These are phyloP conservation scores for Taphrina betulina DNA, from an alignment of 1,139 yeast species.

Conservation along the genomic window DNA sequence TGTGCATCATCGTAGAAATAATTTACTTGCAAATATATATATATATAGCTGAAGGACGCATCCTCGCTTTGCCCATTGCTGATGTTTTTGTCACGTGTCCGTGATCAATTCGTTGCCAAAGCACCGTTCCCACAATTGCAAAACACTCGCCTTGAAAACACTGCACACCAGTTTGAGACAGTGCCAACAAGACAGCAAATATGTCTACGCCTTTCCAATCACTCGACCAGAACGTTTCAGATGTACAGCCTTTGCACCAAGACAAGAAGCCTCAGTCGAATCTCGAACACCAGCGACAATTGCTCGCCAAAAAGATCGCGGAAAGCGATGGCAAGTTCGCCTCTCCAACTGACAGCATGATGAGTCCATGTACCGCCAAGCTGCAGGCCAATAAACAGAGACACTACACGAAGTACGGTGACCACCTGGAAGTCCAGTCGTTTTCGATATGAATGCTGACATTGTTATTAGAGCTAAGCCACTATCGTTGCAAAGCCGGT, in stretches of 20 bases:
- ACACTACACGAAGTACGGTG: conserved; percentile 44
- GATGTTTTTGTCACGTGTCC: no score
- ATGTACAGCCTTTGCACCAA: conserved; percentile 35
- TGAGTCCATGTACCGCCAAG: conserved; percentile 61
- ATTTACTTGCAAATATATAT: no score
- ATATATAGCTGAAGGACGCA: no score
- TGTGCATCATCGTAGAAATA: no score
- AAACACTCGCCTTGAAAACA: no score
- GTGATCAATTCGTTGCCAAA: no score
- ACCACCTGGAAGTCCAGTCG: background rate
- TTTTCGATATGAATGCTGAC: background rate
- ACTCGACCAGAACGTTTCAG: conserved; percentile 1
- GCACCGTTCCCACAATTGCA: no score
- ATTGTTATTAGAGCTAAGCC: conserved; percentile 22
- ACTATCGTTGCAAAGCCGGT: conserved; percentile 25
- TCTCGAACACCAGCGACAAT: conserved; percentile 33
- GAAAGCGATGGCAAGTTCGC: conserved; percentile 42
- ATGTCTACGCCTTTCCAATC: conserved; percentile 19
- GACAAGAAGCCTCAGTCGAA: conserved; percentile 32
- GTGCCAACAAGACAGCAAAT: no score
- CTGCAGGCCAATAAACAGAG: conserved; percentile 53
- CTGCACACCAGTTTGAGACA: no score
- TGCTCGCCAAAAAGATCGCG: conserved; percentile 27
- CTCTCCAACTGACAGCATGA: conserved; percentile 58
- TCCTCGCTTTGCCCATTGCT: no score